Percentiles rank a stretch among this genome's conserved stretches.
phyloP scores from a whole-genome alignment of 768 basidiomycete species.

The Trametes punicea region DNA sequence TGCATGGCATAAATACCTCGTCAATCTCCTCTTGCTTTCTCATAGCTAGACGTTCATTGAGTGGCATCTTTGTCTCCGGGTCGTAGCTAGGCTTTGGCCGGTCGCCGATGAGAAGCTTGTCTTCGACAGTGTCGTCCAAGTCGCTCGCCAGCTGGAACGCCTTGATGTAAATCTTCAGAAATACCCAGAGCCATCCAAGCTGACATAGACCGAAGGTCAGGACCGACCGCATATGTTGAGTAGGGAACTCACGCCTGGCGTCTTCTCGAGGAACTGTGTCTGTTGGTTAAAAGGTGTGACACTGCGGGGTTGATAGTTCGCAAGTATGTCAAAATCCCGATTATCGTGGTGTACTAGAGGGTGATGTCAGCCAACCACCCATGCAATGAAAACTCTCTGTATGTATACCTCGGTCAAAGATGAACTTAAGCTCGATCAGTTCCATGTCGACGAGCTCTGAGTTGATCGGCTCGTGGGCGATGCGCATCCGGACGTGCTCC shows the following conservation, averaged over 20 bases:
- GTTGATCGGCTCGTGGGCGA: constrained; percentile 68
- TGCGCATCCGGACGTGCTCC: constrained; percentile 82
- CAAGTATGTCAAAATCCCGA: constrained; percentile 76
- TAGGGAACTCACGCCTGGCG: constrained; percentile 52
- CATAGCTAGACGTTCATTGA: constrained; percentile 56
- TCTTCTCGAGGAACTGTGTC: constrained; percentile 60
- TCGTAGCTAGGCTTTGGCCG: constrained; percentile 62
- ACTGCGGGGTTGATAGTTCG: constrained; percentile 68
- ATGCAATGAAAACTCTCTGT: too few relatives aligned
- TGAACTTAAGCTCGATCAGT: constrained; percentile 78
- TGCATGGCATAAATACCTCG: too few relatives aligned
- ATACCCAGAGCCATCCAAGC: constrained; percentile 69
- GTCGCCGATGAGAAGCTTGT: constrained; percentile 78
- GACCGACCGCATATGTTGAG: not conserved
- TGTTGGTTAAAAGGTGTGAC: constrained; percentile 58
- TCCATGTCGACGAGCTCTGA: constrained; percentile 79
- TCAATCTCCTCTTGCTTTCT: constrained; percentile 48
- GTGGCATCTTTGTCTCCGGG: constrained; percentile 45
- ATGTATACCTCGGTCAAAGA: constrained; percentile 72
- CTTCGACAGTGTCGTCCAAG: constrained; percentile 75
- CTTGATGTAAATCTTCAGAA: constrained; percentile 75
- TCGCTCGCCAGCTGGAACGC: constrained; percentile 78
- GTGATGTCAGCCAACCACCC: not conserved
- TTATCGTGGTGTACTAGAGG: constrained; percentile 74
- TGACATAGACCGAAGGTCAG: constrained; percentile 28